phyloP scores from a whole-genome alignment of 305 asterid species.

The Fraxinus sp. region DNA sequence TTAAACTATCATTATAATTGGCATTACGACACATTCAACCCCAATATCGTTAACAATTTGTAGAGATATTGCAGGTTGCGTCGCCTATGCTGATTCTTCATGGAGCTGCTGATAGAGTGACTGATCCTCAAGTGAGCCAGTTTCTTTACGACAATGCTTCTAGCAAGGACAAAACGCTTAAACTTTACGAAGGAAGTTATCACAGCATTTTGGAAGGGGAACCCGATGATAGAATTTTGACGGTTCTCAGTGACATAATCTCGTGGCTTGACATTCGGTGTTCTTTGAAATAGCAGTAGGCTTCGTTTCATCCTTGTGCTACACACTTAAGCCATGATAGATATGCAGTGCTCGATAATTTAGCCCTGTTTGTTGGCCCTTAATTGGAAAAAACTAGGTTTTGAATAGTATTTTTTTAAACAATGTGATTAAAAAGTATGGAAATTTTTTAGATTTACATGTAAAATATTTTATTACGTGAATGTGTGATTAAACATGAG shows the following conservation, averaged over 20 bases:
- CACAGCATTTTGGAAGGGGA: constrained; percentile 96
- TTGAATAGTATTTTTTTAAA: no score
- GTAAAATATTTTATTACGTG: no score
- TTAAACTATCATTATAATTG: neutral
- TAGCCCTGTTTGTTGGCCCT: no score
- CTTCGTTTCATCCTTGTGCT: neutral
- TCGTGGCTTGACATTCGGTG: constrained; percentile 84
- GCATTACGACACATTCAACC: neutral
- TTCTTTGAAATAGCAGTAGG: constrained; percentile 21
- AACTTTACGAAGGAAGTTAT: constrained; percentile 79
- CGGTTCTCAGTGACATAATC: constrained; percentile 68
- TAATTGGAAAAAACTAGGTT: no score
- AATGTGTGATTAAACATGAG: no score
- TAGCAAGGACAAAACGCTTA: constrained; percentile 72
- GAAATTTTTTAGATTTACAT: no score
- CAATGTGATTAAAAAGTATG: no score
- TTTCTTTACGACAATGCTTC: constrained; percentile 63
- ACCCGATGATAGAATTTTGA: constrained; percentile 75
- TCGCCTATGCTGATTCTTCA: constrained; percentile 85
- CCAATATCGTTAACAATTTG: neutral
- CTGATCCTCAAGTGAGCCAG: constrained; percentile 82
- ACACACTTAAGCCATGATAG: neutral
- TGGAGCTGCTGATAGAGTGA: constrained; percentile 89
- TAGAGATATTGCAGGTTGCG: constrained; percentile 43
- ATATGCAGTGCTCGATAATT: neutral